A percentile compares a stretch with the other conserved stretches of the same genome.
Evolutionary conservation across 2,329 filamentous ascomycete species (phyloP).

Genomic region (Truncatella angustata): DNA sequence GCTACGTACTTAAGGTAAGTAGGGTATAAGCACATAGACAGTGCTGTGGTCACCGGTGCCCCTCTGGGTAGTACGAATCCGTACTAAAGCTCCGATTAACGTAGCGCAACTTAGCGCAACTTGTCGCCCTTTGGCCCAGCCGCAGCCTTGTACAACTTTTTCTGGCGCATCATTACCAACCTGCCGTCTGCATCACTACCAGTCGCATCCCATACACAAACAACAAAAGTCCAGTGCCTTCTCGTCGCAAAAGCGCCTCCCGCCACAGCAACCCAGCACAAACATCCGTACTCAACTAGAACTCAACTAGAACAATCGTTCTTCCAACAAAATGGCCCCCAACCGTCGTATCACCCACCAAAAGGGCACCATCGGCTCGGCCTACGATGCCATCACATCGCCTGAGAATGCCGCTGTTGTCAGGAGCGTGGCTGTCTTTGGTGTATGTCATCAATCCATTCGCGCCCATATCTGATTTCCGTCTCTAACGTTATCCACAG

Average conservation of each 20-base stretch:
- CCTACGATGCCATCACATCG: conserved; percentile 62
- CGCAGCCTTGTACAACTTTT: conserved; percentile 14
- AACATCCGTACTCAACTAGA: not conserved
- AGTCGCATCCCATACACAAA: not conserved
- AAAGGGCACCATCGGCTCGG: conserved; percentile 54
- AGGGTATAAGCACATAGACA: too few relatives aligned
- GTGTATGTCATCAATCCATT: conserved; percentile 46
- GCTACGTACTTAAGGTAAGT: too few relatives aligned
- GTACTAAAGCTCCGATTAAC: too few relatives aligned
- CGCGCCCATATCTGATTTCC: not conserved
- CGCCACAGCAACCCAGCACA: not conserved
- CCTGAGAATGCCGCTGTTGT: conserved; percentile 69
- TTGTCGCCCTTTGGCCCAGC: too few relatives aligned
- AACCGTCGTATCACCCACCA: conserved; percentile 37
- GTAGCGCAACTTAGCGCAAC: too few relatives aligned
- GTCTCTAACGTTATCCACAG: conserved; percentile 33
- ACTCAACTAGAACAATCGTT: too few relatives aligned
- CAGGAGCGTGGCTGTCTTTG: conserved; percentile 65
- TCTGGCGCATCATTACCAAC: not conserved
- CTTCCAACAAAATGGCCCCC: conserved; percentile 28
- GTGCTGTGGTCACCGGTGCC: too few relatives aligned
- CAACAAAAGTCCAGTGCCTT: not conserved
- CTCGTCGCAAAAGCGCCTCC: not conserved
- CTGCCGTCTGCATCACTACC: conserved; percentile 4
- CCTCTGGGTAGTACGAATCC: too few relatives aligned